Evolutionary conservation across 768 basidiomycete genomes (phyloP).

Genomic region (Agrocybe pediades): DNA sequence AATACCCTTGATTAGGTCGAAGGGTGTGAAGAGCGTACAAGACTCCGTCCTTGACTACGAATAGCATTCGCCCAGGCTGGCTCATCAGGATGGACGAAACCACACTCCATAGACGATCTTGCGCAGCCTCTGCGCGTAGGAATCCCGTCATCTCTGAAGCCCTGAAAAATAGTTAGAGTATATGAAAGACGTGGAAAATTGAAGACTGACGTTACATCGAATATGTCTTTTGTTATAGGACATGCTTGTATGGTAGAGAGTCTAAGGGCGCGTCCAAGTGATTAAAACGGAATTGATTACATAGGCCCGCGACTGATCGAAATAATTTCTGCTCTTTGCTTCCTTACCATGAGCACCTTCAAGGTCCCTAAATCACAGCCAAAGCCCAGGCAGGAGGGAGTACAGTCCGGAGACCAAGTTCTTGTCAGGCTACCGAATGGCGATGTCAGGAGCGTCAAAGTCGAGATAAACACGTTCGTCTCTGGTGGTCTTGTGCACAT

Average conservation of each 20-base stretch:
- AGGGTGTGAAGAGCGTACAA: background rate
- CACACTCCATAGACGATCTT: background rate
- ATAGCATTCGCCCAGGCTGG: background rate
- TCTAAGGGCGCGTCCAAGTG: background rate
- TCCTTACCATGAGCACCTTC: conserved; percentile 24
- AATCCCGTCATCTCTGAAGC: background rate
- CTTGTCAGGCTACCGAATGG: conserved; percentile 80
- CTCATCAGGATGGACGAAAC: background rate
- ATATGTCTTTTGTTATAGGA: too few species aligned
- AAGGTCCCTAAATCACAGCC: conserved; percentile 23
- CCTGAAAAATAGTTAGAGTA: too few species aligned
- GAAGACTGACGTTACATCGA: too few species aligned
- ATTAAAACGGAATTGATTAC: background rate
- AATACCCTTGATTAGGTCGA: background rate
- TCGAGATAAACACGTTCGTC: conserved; percentile 72
- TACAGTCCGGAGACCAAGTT: conserved; percentile 75
- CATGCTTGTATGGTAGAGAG: too few species aligned
- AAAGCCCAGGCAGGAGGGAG: conserved; percentile 30
- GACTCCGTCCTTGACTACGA: background rate
- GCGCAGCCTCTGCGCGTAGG: background rate
- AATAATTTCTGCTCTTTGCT: conserved; percentile 4
- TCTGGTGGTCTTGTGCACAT: background rate
- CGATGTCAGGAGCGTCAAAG: conserved; percentile 72
- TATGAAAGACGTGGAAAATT: too few species aligned
- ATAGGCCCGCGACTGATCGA: background rate